Evolutionary conservation across 495 filamentous ascomycete species (phyloP).

Genomic region (Aspergillus leporis): DNA sequence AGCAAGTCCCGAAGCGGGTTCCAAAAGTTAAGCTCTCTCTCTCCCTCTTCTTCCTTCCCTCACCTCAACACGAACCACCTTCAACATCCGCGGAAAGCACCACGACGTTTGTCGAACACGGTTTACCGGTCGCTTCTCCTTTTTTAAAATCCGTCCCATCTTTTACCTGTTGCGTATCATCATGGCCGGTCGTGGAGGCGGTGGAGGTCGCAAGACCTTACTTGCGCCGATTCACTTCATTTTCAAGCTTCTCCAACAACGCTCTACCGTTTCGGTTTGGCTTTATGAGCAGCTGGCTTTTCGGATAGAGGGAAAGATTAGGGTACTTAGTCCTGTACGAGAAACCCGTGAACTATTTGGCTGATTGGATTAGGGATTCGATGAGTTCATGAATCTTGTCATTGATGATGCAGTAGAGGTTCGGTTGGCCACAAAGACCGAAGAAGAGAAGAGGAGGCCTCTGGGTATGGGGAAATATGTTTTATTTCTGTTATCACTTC

Average conservation of each 20-base stretch:
- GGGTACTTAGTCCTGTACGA: constrained; percentile 49
- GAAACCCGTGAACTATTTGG: not conserved
- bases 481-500: not conserved
- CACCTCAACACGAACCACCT: constrained; percentile 12
- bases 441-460: constrained; percentile 73
- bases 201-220: constrained; percentile 82
- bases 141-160: constrained; percentile 5
- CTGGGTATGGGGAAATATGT: constrained; percentile 63
- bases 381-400: constrained; percentile 99
- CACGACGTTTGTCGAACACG: not conserved
- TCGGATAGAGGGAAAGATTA: constrained; percentile 91
- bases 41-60: constrained; percentile 7
- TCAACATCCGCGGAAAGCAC: not conserved
- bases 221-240: constrained; percentile 98
- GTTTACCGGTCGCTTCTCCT: not conserved
- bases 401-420: constrained; percentile 95
- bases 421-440: constrained; percentile 76
- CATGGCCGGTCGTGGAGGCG: constrained; percentile 80
- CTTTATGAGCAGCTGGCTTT: constrained; percentile 93
- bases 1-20: constrained; percentile 5
- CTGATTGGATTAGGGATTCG: constrained; percentile 67
- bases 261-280: constrained; percentile 89
- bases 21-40: constrained; percentile 12
- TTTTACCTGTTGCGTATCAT: constrained; percentile 24
- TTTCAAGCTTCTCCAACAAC: constrained; percentile 91